phyloP scores from a whole-genome alignment of 192 early-diverging fungal species.

The Phlyctochytrium arcticum region DNA sequence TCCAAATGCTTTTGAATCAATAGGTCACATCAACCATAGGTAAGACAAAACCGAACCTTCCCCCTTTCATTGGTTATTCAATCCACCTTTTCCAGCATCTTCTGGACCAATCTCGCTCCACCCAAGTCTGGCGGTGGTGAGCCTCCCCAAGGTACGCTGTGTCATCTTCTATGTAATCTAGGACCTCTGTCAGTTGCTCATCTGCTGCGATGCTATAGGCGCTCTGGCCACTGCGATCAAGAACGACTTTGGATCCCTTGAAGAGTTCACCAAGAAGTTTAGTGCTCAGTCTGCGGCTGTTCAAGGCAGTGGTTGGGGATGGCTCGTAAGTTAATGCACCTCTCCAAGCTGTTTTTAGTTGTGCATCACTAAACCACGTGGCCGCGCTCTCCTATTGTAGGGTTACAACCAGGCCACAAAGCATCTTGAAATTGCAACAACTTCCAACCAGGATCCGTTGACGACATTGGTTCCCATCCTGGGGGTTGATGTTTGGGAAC shows the following conservation, averaged over 20 bases:
- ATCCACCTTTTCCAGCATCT: conserved; percentile 51
- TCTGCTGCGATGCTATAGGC: no score
- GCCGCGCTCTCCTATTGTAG: conserved; percentile 24
- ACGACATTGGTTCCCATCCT: conserved; percentile 68
- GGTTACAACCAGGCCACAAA: conserved; percentile 77
- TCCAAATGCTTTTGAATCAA: not conserved
- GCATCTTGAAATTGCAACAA: conserved; percentile 80
- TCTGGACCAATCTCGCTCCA: conserved; percentile 92
- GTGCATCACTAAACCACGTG: not conserved
- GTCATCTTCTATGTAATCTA: not conserved
- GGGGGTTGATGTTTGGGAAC: conserved; percentile 95
- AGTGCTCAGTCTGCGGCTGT: conserved; percentile 76
- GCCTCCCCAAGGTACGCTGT: conserved; percentile 50
- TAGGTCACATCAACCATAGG: conserved; percentile 40
- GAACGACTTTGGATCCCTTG: conserved; percentile 77
- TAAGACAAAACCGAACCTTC: not conserved
- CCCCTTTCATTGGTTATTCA: not conserved
- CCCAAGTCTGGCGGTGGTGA: conserved; percentile 75
- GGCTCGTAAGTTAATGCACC: conserved; percentile 71
- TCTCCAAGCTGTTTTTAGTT: conserved; percentile 10
- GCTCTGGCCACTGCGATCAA: conserved; percentile 71
- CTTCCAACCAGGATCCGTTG: conserved; percentile 86
- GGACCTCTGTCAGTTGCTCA: not conserved
- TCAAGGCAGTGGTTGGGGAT: conserved; percentile 95
- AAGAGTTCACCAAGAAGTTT: conserved; percentile 73